phyloP scores from a whole-genome alignment of 768 basidiomycete genomes.

The Mycena kentingensis region DNA sequence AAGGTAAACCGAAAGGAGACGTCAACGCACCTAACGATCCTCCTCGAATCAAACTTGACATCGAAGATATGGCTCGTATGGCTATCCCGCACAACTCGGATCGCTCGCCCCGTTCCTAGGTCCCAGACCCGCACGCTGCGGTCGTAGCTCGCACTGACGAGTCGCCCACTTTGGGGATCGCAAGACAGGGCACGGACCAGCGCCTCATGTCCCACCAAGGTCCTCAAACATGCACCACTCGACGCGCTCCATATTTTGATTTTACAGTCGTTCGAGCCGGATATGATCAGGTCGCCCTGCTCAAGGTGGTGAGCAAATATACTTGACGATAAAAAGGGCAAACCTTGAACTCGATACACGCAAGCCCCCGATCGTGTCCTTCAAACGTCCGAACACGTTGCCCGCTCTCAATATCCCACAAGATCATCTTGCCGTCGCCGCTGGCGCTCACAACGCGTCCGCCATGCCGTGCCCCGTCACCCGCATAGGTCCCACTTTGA shows the following conservation, averaged over 20 bases:
- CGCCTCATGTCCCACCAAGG: slow-evolving; percentile 77
- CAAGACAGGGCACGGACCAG: slow-evolving; percentile 86
- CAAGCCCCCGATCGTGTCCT: slow-evolving; percentile 87
- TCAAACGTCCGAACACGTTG: slow-evolving; percentile 77
- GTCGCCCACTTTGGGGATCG: slow-evolving; percentile 66
- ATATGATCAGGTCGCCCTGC: slow-evolving; percentile 78
- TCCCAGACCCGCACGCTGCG: slow-evolving; percentile 85
- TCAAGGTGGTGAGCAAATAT: too few species aligned
- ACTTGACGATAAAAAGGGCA: slow-evolving; percentile 5
- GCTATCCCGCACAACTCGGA: slow-evolving; percentile 68
- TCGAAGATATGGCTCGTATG: slow-evolving; percentile 91
- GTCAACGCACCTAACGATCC: slow-evolving; percentile 53
- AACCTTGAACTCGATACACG: slow-evolving; percentile 91
- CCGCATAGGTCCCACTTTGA: slow-evolving; percentile 55
- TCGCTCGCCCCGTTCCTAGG: slow-evolving; percentile 56
- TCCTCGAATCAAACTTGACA: slow-evolving; percentile 80
- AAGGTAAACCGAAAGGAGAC: neutral
- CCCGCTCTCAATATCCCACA: slow-evolving; percentile 84
- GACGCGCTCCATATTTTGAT: slow-evolving; percentile 87
- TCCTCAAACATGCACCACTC: slow-evolving; percentile 81
- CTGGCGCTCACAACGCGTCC: slow-evolving; percentile 63
- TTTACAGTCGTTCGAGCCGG: slow-evolving; percentile 88
- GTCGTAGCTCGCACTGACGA: slow-evolving; percentile 91
- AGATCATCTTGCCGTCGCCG: slow-evolving; percentile 89
- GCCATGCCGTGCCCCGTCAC: neutral